A percentile compares a stretch with the other conserved stretches of the same genome.
phyloP scores from a whole-genome alignment of 2,329 filamentous ascomycete species.

The Aspergillus hiratsukae region DNA sequence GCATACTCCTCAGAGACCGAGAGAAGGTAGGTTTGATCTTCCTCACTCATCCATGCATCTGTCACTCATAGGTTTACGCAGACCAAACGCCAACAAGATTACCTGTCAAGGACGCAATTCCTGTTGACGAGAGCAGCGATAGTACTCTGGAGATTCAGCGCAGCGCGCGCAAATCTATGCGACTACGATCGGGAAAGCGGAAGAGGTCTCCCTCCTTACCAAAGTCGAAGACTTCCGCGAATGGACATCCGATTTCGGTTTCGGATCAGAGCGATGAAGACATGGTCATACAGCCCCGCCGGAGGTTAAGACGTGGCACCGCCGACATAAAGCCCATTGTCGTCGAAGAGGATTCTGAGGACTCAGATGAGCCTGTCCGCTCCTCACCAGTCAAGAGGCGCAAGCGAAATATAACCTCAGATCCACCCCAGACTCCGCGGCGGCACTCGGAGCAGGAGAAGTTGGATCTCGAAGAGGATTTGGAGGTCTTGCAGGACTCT shows the following conservation, averaged over 20 bases:
- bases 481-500: conserved; percentile 43
- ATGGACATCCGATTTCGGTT: neutral
- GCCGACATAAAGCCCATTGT: conserved; percentile 21
- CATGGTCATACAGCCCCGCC: conserved; percentile 18
- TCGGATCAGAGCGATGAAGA: conserved; percentile 27
- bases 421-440: conserved; percentile 21
- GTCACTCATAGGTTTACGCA: neutral
- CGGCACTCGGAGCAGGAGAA: conserved; percentile 27
- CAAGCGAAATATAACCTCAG: conserved; percentile 10
- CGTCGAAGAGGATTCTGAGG: conserved; percentile 27
- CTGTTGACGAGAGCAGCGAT: conserved; percentile 10
- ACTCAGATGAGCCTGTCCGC: conserved; percentile 20
- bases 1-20: neutral
- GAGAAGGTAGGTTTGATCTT: neutral
- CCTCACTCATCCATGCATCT: neutral
- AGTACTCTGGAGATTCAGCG: conserved; percentile 12
- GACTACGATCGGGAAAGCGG: conserved; percentile 7
- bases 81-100: neutral
- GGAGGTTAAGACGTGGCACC: conserved; percentile 27
- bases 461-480: conserved; percentile 43
- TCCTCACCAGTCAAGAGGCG: conserved; percentile 27
- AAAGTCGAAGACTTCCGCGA: conserved; percentile 3
- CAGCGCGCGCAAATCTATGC: conserved; percentile 12
- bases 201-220: conserved; percentile 12
- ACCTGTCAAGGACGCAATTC: neutral